Percentiles rank a stretch among this genome's conserved stretches.
Evolutionary conservation across 139 green algal species (phyloP).

Genomic region (Raphidocelis subcapitata): DNA sequence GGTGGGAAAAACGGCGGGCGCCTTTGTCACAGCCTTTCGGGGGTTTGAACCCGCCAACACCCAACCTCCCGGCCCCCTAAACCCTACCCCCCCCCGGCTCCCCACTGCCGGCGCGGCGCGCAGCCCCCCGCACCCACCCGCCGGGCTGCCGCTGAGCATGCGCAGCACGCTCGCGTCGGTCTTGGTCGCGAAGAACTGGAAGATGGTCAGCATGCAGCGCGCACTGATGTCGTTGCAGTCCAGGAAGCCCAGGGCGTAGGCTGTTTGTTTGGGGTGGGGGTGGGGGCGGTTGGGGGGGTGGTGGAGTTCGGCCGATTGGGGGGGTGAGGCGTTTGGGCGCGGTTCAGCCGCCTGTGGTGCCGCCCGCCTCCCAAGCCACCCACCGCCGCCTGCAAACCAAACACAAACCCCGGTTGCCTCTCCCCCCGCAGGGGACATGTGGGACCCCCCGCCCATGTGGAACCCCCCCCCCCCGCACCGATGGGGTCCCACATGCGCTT

Average conservation of each 20-base stretch:
- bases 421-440: not conserved
- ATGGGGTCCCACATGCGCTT: conserved; percentile 98
- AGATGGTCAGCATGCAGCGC: conserved; percentile 97
- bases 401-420: not conserved
- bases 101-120: too few relatives aligned
- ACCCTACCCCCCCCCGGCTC: too few relatives aligned
- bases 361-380: too few relatives aligned
- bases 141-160: conserved; percentile 94
- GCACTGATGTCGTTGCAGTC: conserved; percentile 96
- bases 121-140: not conserved
- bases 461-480: conserved; percentile 39
- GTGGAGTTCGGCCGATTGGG: too few relatives aligned
- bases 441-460: not conserved
- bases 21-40: too few relatives aligned
- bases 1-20: too few relatives aligned
- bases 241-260: conserved; percentile 96
- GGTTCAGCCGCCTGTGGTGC: too few relatives aligned
- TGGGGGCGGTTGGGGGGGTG: not conserved
- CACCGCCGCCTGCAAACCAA: too few relatives aligned
- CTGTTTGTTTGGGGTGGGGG: conserved; percentile 34
- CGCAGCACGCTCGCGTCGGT: conserved; percentile 92
- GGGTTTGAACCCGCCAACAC: too few relatives aligned
- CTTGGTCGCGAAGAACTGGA: conserved; percentile 97
- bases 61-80: too few relatives aligned
- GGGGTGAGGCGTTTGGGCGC: not conserved